These are phyloP conservation scores for Botrytis galanthina DNA, from an alignment of 2,329 filamentous ascomycete genomes.

Conservation along the genomic window DNA sequence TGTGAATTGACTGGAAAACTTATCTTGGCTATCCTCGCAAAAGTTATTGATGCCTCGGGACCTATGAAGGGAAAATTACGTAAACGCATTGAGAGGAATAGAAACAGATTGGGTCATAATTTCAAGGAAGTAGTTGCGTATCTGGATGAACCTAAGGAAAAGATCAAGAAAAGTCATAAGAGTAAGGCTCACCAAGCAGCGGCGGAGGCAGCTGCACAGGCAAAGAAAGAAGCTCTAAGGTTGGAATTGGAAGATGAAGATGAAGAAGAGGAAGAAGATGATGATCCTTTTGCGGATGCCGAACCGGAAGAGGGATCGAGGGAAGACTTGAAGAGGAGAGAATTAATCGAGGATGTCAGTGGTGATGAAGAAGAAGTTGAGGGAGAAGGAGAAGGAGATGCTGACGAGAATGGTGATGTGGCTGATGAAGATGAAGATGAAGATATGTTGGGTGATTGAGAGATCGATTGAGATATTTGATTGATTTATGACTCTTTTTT, in stretches of 20 bases:
- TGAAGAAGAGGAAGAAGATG: constrained; percentile 30
- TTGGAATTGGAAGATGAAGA: constrained; percentile 34
- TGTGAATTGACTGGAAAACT: constrained; percentile 85
- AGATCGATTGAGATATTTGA: background rate
- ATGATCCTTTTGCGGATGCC: constrained; percentile 46
- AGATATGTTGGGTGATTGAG: constrained; percentile 46
- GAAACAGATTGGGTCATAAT: constrained; percentile 74
- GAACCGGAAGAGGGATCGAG: constrained; percentile 58
- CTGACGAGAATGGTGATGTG: constrained; percentile 36
- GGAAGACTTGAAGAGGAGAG: constrained; percentile 56
- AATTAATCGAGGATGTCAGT: constrained; percentile 50
- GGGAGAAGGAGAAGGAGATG: constrained; percentile 40
- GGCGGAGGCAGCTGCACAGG: constrained; percentile 38
- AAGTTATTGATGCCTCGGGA: constrained; percentile 66
- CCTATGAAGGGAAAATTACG: constrained; percentile 62
- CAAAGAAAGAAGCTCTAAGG: constrained; percentile 45
- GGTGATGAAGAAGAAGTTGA: constrained; percentile 45
- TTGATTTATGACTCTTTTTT: constrained; percentile 10
- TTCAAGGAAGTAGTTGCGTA: constrained; percentile 81
- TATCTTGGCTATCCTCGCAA: constrained; percentile 74
- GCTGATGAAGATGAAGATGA: constrained; percentile 36
- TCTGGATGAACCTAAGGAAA: constrained; percentile 67
- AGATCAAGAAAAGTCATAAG: constrained; percentile 40
- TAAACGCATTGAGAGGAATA: constrained; percentile 74
- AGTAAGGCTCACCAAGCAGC: constrained; percentile 45